A percentile compares a stretch with the other conserved stretches of the same genome.
Evolutionary conservation across 2,329 filamentous ascomycete species (phyloP).

Genomic region (Monilinia laxa): DNA sequence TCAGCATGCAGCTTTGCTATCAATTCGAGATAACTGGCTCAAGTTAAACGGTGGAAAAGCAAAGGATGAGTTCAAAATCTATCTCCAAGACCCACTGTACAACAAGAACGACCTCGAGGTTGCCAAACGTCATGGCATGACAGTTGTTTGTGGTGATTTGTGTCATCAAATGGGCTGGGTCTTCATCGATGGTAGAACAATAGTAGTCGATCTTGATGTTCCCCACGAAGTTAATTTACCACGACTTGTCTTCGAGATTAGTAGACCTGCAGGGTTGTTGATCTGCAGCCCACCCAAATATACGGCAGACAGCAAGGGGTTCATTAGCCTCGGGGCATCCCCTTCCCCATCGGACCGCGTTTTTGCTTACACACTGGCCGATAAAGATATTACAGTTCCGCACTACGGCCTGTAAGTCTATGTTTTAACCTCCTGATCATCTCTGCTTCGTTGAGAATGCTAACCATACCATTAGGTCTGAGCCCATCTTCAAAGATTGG

Average conservation of each 20-base stretch:
- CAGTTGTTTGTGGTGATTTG: neutral
- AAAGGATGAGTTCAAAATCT: neutral
- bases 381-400: neutral
- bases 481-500: neutral
- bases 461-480: neutral
- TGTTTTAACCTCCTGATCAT: neutral
- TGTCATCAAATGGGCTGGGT: neutral
- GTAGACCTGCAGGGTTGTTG: neutral
- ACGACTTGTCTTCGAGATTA: neutral
- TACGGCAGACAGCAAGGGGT: neutral
- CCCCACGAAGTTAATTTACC: neutral
- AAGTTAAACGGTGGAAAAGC: neutral
- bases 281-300: neutral
- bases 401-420: neutral
- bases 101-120: neutral
- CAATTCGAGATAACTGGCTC: neutral
- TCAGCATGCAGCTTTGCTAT: neutral
- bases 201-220: neutral
- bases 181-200: neutral
- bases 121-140: neutral
- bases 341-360: neutral
- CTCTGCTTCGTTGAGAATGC: neutral
- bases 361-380: neutral
- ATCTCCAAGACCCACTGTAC: neutral
- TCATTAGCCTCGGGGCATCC: neutral